Base-by-base conservation (phyloP, 805 yeast genomes). In the Saccharomyces mikatae region DNA sequence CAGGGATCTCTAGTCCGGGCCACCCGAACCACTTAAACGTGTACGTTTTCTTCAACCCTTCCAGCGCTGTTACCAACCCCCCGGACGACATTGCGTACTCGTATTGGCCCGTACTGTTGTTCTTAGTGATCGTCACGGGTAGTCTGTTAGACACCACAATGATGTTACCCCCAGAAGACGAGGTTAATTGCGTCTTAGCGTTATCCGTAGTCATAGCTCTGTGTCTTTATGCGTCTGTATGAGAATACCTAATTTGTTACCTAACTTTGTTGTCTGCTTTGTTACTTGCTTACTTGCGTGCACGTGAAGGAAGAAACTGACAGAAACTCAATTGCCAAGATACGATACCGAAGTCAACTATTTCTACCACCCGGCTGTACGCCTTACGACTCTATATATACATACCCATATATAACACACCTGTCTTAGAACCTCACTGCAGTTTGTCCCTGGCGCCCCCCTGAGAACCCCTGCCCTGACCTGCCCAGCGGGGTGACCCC, bases 11-110 rank as follows among this genome's bases (percentile, higher is more conserved):
- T 66, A 90, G 72, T 10, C 92, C 95, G 1, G 98, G 96, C 99
- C 99, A 94, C 14, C 99, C 99, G 64, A 88, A 84, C 99, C 99
- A 94, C 68, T 90, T 94, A 72, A 90, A 90, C 50, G 86, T 84
- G 9, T 89, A 82, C 2, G 84, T 73, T 65, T 87, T 87, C 69
- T 89, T 89, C 52, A 94, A 74, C 1, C 98, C 98, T 65, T 91
- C 96, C 46, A 94, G 75, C 0, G 97, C 99, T 1, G 97, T 89
- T 26, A 95, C 99, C 50, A 94, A 79, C 1, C 99, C 99, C 28
- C 99, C 99, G 1, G 96, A 87, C 30, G 97, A 90, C 97, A 94
- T 89, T 50, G 84, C 73, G 70, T 92, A 94, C 56, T 82, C 83
- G 68, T 89, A 94, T 11, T 78, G 70, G 2, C 92, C 90, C 10